Base-by-base conservation (phyloP, 345 rosid genomes). In the Litchi chinensis region DNA sequence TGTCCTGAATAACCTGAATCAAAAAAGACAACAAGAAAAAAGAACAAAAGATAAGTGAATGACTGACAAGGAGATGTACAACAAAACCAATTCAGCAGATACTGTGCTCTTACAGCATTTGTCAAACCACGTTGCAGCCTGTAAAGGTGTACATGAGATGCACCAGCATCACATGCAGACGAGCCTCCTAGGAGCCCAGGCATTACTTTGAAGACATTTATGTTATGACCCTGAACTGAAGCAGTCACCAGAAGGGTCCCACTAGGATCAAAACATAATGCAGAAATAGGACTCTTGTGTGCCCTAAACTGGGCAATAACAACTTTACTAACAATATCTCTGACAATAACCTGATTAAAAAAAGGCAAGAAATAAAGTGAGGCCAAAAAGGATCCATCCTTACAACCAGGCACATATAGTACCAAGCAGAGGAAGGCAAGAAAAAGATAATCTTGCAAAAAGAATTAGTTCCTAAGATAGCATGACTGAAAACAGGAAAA, bases 51-150 rank as follows among this genome's bases (percentile, higher is more conserved):
- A 62, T 10, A 19, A n/a, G 56, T 18, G 66, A 73, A 39, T 22
- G 4, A 8, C 76, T 48, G 68, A 68, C 22, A 44, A 57, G 24
- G 32, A 40, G n/a, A 48, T 8, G 39, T 26, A 11, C 65, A 28
- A 56, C 21, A 9, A 44, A 54, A 48, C 11, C 65, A 16, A 52
- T 24, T 16, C 56, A 79, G 43, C 26, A 54, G 68, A 4, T 10
- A 44, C 16, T 50, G 75, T 57, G 74, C 68, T 65, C 94, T 87
- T 91, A 93, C 99, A 22, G 98, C 99, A 85, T 93, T 90, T 37
- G 98, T 96, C 13, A 96, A 84, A 82, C 99, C 99, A 76, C 99
- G 98, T 74, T 94, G 98, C 77, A 96, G 91, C 89, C 86, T 84
- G 88, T 90, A 96, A 76, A 96, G 89, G 87, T 96, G 98, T 24